Evolutionary conservation across 164 flowering plant species (phyloP).

Genomic region (Litsea cubeba): DNA sequence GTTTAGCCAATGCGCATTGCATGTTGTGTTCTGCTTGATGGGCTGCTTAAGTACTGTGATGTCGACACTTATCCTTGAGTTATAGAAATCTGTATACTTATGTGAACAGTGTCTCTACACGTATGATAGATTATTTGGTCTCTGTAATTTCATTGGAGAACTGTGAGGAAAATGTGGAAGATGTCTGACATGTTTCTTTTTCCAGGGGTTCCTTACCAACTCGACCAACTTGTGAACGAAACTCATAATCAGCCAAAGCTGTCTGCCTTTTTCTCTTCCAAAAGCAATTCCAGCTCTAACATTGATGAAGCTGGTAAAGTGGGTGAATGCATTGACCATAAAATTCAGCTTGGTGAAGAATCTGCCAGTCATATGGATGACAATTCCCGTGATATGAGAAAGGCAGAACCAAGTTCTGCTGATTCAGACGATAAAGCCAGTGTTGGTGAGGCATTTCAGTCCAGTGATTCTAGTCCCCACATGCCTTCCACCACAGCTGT

Average conservation of each 20-base stretch:
- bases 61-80: not conserved
- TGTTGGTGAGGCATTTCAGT: constrained; percentile 15
- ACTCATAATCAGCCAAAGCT: constrained; percentile 61
- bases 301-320: constrained; percentile 26
- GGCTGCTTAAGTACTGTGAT: not conserved
- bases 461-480: constrained; percentile 12
- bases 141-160: not conserved
- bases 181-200: constrained; percentile 6
- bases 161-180: not conserved
- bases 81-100: not conserved
- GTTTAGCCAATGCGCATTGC: no score
- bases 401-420: constrained; percentile 18
- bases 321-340: constrained; percentile 14
- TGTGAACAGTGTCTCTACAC: not conserved
- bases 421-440: constrained; percentile 20
- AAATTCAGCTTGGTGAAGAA: constrained; percentile 17
- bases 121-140: not conserved
- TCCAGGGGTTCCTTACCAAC: constrained; percentile 90
- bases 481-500: constrained; percentile 29
- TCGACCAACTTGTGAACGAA: constrained; percentile 63
- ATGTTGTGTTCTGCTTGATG: not conserved
- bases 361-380: constrained; percentile 11
- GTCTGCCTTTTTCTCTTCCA: constrained; percentile 61
- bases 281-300: constrained; percentile 25
- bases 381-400: constrained; percentile 5